Percentiles rank a stretch among this genome's conserved stretches.
Evolutionary conservation across 1,139 yeast genomes (phyloP).

Genomic region (Suhomyces bokatorum): DNA sequence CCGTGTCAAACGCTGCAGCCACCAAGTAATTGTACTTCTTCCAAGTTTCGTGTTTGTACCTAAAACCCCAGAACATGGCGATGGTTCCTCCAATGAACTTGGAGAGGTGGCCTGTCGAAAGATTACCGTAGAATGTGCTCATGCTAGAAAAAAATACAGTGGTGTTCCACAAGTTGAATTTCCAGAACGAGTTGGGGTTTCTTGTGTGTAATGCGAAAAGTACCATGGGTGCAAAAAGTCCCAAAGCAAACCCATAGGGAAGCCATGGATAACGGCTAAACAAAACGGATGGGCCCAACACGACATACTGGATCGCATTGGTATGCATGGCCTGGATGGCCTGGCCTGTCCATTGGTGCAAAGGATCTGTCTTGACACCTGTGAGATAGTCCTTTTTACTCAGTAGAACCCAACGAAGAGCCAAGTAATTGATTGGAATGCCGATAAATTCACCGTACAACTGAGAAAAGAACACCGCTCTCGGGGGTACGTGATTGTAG

Average conservation of each 20-base stretch:
- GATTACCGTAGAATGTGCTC: constrained; percentile 49
- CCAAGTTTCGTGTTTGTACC: constrained; percentile 40
- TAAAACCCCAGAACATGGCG: constrained; percentile 46
- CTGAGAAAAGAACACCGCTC: constrained; percentile 48
- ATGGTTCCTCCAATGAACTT: constrained; percentile 48
- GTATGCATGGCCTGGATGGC: constrained; percentile 41
- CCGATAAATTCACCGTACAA: constrained; percentile 52
- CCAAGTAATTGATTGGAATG: constrained; percentile 49
- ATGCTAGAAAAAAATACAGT: constrained; percentile 51
- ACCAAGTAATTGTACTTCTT: constrained; percentile 45
- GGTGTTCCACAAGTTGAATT: constrained; percentile 45
- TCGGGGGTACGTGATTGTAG: constrained; percentile 50
- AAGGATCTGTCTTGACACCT: constrained; percentile 43
- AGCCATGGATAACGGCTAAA: constrained; percentile 41
- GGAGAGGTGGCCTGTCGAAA: constrained; percentile 52
- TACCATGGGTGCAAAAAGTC: constrained; percentile 37
- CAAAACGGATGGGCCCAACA: constrained; percentile 47
- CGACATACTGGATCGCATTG: constrained; percentile 51
- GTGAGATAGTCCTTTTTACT: constrained; percentile 39
- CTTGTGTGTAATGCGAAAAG: constrained; percentile 32
- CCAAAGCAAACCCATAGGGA: constrained; percentile 47
- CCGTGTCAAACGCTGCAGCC: constrained; percentile 54
- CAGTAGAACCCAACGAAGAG: constrained; percentile 46
- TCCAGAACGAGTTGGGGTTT: constrained; percentile 22
- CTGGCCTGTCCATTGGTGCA: constrained; percentile 57